Conservation (phyloP, 768 basidiomycete species). For the Mycena indigotica region DNA sequence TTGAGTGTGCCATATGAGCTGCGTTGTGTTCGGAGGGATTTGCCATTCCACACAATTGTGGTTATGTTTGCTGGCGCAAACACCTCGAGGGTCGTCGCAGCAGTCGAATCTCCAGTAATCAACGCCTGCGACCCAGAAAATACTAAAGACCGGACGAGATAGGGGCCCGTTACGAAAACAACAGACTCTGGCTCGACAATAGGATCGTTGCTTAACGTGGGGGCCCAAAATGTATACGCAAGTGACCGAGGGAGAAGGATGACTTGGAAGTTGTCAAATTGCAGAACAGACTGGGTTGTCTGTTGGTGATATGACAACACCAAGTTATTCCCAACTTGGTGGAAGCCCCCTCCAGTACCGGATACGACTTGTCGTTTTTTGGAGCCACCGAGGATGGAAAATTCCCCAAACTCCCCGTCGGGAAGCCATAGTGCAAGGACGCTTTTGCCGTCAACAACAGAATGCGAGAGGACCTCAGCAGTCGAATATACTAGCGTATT, state of each 20-base stretch:
- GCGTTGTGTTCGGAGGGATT: slow-evolving; percentile 24
- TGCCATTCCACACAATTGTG: slow-evolving; percentile 56
- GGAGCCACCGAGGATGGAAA: slow-evolving; percentile 34
- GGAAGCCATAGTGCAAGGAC: slow-evolving; percentile 43
- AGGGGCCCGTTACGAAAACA: slow-evolving; percentile 45
- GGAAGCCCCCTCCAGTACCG: slow-evolving; percentile 29
- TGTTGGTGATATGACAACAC: slow-evolving; percentile 30
- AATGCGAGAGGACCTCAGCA: slow-evolving; percentile 53
- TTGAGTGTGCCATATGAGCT: slow-evolving; percentile 36
- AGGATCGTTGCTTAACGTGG: slow-evolving; percentile 40
- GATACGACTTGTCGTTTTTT: slow-evolving; percentile 37
- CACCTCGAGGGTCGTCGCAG: slow-evolving; percentile 46
- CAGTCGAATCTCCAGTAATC: slow-evolving; percentile 54
- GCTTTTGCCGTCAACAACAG: slow-evolving; percentile 41
- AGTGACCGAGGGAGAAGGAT: slow-evolving; percentile 28
- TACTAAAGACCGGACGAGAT: slow-evolving; percentile 39
- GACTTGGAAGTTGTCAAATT: slow-evolving; percentile 46
- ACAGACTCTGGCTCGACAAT: slow-evolving; percentile 54
- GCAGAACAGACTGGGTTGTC: slow-evolving; percentile 41
- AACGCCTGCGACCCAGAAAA: slow-evolving; percentile 39
- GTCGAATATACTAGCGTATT: slow-evolving; percentile 54
- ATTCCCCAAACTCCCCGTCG: slow-evolving; percentile 19
- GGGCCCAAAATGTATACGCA: slow-evolving; percentile 55
- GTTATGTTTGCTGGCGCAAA: slow-evolving; percentile 44
- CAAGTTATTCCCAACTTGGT: slow-evolving; percentile 13